phyloP scores from a whole-genome alignment of 805 yeast genomes.

The Cyberlindnera veronae region DNA sequence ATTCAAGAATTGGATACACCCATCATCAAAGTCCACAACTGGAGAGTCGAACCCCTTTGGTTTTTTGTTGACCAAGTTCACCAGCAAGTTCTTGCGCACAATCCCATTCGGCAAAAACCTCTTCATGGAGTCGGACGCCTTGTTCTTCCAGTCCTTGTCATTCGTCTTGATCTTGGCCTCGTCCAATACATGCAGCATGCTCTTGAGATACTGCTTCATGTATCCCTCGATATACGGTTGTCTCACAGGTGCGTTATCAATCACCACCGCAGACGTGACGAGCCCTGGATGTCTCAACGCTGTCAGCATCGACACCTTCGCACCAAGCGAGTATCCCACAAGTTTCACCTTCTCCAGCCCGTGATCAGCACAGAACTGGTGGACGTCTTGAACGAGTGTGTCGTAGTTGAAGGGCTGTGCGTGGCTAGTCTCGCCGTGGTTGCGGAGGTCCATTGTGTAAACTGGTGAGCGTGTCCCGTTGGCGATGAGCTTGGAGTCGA shows the following conservation, averaged over 20 bases:
- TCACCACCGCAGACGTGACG: constrained; percentile 39
- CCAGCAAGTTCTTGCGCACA: constrained; percentile 35
- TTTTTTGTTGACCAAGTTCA: constrained; percentile 34
- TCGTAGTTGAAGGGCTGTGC: constrained; percentile 42
- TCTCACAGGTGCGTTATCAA: constrained; percentile 46
- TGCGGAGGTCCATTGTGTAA: constrained; percentile 45
- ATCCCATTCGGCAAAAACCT: constrained; percentile 84
- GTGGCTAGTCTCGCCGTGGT: constrained; percentile 47
- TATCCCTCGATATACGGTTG: constrained; percentile 33
- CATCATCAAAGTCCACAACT: constrained; percentile 26
- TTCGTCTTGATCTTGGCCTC: constrained; percentile 35
- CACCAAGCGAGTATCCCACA: constrained; percentile 52
- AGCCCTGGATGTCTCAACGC: constrained; percentile 38
- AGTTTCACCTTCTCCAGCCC: constrained; percentile 29
- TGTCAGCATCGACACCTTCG: constrained; percentile 48
- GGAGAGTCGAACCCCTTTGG: constrained; percentile 28
- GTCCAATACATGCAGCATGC: constrained; percentile 79
- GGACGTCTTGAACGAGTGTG: constrained; percentile 41
- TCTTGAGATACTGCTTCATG: constrained; percentile 36
- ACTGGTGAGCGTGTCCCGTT: constrained; percentile 33
- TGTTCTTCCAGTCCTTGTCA: constrained; percentile 56
- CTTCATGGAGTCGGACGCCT: constrained; percentile 87
- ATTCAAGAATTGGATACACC: constrained; percentile 29
- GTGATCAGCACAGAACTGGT: constrained; percentile 32
- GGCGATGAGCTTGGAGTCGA: constrained; percentile 37